These are phyloP conservation scores for Stagonosporopsis rhizophila DNA, from an alignment of 2,329 filamentous ascomycete species.

Conservation along the genomic window DNA sequence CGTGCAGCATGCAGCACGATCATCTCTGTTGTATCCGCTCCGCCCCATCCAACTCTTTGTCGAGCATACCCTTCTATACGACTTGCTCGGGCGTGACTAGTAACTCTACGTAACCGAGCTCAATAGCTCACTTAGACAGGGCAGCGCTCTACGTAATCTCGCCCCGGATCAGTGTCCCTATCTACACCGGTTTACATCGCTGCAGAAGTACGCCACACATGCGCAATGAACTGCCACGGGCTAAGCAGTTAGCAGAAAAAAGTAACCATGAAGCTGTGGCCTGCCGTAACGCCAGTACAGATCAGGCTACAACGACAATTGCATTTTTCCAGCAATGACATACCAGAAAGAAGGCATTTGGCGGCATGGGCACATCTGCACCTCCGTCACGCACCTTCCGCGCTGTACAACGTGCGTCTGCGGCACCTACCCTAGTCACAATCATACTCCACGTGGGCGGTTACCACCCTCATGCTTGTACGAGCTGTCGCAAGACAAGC, in stretches of 20 bases:
- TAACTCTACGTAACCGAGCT: background rate
- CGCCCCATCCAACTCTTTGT: background rate
- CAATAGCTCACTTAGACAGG: too few species aligned
- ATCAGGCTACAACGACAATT: constrained; percentile 4
- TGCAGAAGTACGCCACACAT: constrained; percentile 11
- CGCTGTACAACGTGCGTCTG: constrained; percentile 1
- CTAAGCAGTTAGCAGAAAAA: constrained; percentile 18
- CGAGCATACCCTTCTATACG: background rate
- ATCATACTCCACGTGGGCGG: constrained; percentile 6
- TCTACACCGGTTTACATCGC: constrained; percentile 1
- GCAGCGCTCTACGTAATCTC: background rate
- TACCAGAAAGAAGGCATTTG: background rate
- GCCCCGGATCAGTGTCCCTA: background rate
- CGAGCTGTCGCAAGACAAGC: constrained; percentile 4
- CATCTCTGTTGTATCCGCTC: constrained; percentile 1
- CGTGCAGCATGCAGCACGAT: constrained; percentile 18
- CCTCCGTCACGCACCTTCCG: background rate
- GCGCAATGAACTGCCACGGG: constrained; percentile 10
- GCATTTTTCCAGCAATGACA: constrained; percentile 5
- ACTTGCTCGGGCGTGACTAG: background rate
- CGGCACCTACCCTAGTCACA: constrained; percentile 1
- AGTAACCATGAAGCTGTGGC: constrained; percentile 3
- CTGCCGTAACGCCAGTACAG: constrained; percentile 9
- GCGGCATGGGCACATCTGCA: constrained; percentile 2
- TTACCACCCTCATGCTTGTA: background rate